A percentile compares a stretch with the other conserved stretches of the same genome.
These are phyloP conservation scores for Hypoxylon sp. DNA, from an alignment of 2,329 filamentous ascomycete genomes.

Conservation along the genomic window DNA sequence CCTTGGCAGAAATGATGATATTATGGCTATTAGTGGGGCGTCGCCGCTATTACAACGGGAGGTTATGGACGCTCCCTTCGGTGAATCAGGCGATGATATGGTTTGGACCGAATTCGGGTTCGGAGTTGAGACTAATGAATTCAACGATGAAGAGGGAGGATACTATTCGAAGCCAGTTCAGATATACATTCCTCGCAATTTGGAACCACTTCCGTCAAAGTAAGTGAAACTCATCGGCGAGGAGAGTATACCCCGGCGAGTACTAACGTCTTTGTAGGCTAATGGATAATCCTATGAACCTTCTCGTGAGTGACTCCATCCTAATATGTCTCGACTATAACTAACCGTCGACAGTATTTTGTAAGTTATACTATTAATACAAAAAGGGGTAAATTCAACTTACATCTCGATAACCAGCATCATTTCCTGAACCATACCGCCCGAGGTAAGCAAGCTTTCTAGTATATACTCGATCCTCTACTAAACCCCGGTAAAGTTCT, in stretches of 20 bases:
- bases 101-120: constrained; percentile 63
- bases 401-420: constrained; percentile 60
- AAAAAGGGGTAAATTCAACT: constrained; percentile 15
- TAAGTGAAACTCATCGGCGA: constrained; percentile 44
- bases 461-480: constrained; percentile 57
- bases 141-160: constrained; percentile 70
- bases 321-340: background rate
- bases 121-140: constrained; percentile 62
- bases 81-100: constrained; percentile 55
- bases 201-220: constrained; percentile 64
- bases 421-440: constrained; percentile 86
- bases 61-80: constrained; percentile 49
- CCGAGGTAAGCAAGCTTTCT: constrained; percentile 71
- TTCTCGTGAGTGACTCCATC: constrained; percentile 65
- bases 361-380: constrained; percentile 53
- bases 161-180: constrained; percentile 80
- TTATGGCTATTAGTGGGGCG: constrained; percentile 70
- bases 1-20: constrained; percentile 78
- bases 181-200: constrained; percentile 67
- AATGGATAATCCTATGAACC: constrained; percentile 82
- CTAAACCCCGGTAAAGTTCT: constrained; percentile 66
- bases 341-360: constrained; percentile 62
- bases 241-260: background rate
- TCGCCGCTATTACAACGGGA: constrained; percentile 53
- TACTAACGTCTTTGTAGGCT: constrained; percentile 63